Percentiles rank a stretch among this genome's conserved stretches.
phyloP scores from a whole-genome alignment of 768 basidiomycete species.

The Tulasnella sp. region DNA sequence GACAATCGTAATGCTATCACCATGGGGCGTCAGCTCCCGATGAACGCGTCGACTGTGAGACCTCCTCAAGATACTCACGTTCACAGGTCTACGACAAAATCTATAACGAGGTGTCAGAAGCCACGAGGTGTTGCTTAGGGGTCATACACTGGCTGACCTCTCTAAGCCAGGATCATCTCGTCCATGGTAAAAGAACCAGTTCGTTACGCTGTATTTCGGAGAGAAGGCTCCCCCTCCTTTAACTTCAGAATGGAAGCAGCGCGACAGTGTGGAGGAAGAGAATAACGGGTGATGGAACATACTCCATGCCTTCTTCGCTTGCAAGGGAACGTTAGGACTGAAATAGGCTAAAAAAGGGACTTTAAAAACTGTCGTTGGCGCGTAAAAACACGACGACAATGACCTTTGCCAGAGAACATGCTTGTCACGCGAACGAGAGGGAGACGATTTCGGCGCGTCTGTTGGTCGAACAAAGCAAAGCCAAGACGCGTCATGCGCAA shows the following conservation, averaged over 20 bases:
- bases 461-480: too few species aligned
- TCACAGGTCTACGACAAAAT: background rate
- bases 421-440: background rate
- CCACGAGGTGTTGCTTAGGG: too few species aligned
- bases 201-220: background rate
- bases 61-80: background rate
- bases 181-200: constrained; percentile 9
- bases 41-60: background rate
- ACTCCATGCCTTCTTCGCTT: constrained; percentile 3
- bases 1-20: constrained; percentile 1
- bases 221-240: background rate
- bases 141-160: background rate
- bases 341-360: background rate
- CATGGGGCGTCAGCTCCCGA: too few species aligned
- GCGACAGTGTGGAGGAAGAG: background rate
- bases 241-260: background rate
- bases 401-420: background rate
- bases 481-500: too few species aligned
- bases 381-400: background rate
- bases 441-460: too few species aligned
- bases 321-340: background rate
- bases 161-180: background rate
- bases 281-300: background rate
- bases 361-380: background rate
- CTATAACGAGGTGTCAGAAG: background rate